Conservation (phyloP, 108 stramenopile genomes). For the Skeletonema marinoi region DNA sequence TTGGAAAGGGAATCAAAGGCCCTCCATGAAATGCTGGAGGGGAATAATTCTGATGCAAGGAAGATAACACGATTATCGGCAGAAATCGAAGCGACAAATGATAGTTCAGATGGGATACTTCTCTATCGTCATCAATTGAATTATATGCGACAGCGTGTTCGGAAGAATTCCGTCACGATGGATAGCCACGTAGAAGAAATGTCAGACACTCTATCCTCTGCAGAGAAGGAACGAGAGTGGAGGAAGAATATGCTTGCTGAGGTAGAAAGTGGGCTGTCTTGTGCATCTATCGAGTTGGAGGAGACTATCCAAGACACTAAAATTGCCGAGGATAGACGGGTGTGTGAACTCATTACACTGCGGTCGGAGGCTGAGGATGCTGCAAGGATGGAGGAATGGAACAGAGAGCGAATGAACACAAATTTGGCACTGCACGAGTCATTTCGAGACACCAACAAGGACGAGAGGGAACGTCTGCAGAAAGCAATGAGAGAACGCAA, state of each 20-base stretch:
- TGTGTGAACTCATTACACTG: constrained; percentile 27
- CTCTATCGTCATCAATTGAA: constrained; percentile 69
- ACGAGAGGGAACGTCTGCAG: constrained; percentile 45
- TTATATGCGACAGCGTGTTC: constrained; percentile 62
- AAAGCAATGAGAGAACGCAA: constrained; percentile 26
- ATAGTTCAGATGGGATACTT: constrained; percentile 48
- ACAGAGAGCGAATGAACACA: constrained; percentile 25
- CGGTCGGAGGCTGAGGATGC: constrained; percentile 46
- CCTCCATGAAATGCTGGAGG: constrained; percentile 64
- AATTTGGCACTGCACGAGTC: constrained; percentile 35
- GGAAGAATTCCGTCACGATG: constrained; percentile 60
- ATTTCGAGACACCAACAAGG: constrained; percentile 34
- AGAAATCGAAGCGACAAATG: constrained; percentile 57
- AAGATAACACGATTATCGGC: constrained; percentile 50
- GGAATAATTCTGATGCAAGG: constrained; percentile 54
- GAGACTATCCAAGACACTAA: constrained; percentile 29
- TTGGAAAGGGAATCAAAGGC: constrained; percentile 63
- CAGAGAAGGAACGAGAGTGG: constrained; percentile 41
- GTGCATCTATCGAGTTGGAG: constrained; percentile 43
- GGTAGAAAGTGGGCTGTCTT: constrained; percentile 43
- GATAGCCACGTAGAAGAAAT: constrained; percentile 66
- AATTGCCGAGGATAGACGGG: constrained; percentile 44
- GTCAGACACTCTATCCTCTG: constrained; percentile 53
- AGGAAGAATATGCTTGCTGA: constrained; percentile 51
- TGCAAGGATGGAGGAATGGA: constrained; percentile 51